Base-by-base conservation (phyloP, 2,329 filamentous ascomycete species). In the Colletotrichum cuscutae region DNA sequence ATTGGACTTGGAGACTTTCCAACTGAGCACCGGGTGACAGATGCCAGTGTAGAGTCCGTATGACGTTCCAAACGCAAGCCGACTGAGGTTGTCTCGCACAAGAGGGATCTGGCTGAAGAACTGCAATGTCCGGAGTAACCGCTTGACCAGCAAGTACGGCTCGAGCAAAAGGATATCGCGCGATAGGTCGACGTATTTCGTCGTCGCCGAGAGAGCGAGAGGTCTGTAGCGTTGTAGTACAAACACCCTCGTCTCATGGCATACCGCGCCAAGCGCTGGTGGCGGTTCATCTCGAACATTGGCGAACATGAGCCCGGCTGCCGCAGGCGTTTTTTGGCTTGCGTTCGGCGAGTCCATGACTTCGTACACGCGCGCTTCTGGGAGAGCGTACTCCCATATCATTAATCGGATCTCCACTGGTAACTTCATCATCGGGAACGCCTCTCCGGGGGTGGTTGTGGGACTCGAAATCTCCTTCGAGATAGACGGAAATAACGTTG, bases 81-180 rank as follows among this genome's bases (percentile, higher is more conserved):
- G 80, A 35, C 79, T 82, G 56, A 83, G 80, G 71, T 79, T 80
- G 65, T 85, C 82, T 32, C 83, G 81, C 37, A 87, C 78, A 5
- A 84, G 79, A 22, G 85, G 82, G 59, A 87, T 83, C 77, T 86
- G 84, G 76, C 83, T 83, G 77, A 87, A 82, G 62, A 86, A 83
- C 35, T 84, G 82, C 57, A 87, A 78, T 19, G 85, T 83, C 54
- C 85, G 85, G 72, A 86, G 80, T 24, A 87, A 79, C 62, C 84
- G 80, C 77, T 86, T 84, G 75, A 86, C 83, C 61, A 86, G 83
- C 9, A 87, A 79, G 75, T 86, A 87, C 1, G 85, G 85, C 74
- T 87, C 85, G 42, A 87, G 82, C 28, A 87, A 78, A 42, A 87
- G 77, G 49, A 87, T 82, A 72, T 87, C 85, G 42, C 85, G 82